These are phyloP conservation scores for Pseudisothecium myosuroides DNA, from an alignment of 225 moss, liverwort and hornwort genomes.

Conservation along the genomic window DNA sequence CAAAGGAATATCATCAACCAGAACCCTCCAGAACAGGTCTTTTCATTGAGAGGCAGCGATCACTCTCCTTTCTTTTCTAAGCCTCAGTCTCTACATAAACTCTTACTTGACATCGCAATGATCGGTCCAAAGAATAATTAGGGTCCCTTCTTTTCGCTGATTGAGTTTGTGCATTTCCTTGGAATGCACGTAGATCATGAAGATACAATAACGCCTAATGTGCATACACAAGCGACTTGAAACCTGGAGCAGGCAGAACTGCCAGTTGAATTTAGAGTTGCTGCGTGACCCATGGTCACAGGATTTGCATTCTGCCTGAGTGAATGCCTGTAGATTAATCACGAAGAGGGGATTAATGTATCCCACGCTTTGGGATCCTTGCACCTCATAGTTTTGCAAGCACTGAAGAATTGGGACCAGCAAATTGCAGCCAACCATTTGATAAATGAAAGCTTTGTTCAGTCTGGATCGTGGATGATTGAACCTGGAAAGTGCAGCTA, in stretches of 20 bases:
- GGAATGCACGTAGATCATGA: background rate
- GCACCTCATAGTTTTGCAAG: conserved; percentile 2
- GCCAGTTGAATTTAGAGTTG: background rate
- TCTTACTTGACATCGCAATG: conserved; percentile 72
- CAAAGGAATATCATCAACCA: conserved; percentile 61
- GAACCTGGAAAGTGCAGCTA: background rate
- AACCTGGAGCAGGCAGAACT: background rate
- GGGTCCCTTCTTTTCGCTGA: background rate
- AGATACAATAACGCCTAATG: conserved; percentile 3
- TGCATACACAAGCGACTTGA: background rate
- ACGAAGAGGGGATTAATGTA: background rate
- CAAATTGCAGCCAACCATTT: background rate
- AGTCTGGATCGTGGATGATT: background rate
- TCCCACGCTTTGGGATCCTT: background rate
- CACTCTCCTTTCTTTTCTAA: conserved; percentile 97
- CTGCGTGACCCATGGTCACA: background rate
- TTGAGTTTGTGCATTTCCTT: background rate
- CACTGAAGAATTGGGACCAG: background rate
- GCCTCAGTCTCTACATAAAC: conserved; percentile 84
- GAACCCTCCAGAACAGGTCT: conserved; percentile 89
- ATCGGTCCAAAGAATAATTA: conserved; percentile 30
- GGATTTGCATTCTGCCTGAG: conserved; percentile 5
- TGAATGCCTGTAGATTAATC: conserved; percentile 6
- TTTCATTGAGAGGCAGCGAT: conserved; percentile 80
- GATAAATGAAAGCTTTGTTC: background rate